phyloP scores from a whole-genome alignment of 1,284 basidiomycete species.

The Melampsora larici-populina region DNA sequence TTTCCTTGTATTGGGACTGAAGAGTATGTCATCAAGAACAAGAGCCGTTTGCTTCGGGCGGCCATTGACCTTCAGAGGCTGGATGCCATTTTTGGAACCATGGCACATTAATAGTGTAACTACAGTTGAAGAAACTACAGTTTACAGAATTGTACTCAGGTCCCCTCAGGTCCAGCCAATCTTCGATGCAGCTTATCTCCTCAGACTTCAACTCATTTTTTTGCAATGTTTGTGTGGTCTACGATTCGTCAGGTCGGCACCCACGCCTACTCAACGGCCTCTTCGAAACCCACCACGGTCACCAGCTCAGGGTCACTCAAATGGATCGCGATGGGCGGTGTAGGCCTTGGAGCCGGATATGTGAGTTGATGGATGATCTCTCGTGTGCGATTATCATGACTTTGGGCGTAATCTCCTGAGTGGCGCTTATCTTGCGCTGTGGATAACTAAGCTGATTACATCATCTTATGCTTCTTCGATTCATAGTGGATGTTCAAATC shows the following conservation, averaged over 20 bases:
- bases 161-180: no score
- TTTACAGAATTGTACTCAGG: no score
- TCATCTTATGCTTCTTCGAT: background rate
- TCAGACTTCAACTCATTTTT: background rate
- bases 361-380: background rate
- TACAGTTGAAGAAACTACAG: no score
- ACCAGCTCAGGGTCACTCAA: background rate
- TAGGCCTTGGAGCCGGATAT: constrained; percentile 1
- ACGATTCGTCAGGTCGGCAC: background rate
- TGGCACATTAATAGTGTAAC: no score
- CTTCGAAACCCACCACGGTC: background rate
- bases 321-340: constrained; percentile 1
- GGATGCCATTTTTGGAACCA: no score
- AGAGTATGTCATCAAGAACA: no score
- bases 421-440: no score
- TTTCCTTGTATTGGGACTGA: no score
- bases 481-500: constrained; percentile 5
- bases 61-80: no score
- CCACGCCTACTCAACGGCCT: background rate
- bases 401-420: background rate
- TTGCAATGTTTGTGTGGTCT: background rate
- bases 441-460: background rate
- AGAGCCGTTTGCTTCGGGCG: no score
- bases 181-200: no score
- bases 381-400: background rate